Conservation (phyloP, 805 yeast species). For the Hanseniaspora clermontiae region DNA sequence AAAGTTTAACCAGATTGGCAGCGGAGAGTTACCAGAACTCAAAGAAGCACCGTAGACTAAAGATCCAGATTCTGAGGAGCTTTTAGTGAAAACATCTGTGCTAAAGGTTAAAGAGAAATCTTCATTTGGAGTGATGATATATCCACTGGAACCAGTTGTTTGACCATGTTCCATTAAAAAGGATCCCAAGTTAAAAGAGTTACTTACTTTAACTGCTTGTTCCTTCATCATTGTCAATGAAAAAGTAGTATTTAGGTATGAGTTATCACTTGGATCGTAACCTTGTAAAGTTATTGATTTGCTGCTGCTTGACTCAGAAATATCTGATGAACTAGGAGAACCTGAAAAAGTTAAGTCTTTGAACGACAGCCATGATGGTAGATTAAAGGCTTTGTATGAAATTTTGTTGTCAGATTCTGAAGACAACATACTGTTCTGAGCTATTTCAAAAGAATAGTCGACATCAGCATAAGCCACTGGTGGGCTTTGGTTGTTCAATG, state of each 20-base stretch:
- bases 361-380: constrained; percentile 73
- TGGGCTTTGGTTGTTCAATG: constrained; percentile 56
- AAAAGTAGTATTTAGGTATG: constrained; percentile 37
- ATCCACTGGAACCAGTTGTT: constrained; percentile 64
- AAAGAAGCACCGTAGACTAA: constrained; percentile 61
- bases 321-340: constrained; percentile 34
- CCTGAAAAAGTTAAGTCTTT: constrained; percentile 63
- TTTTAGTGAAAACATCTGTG: constrained; percentile 34
- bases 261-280: constrained; percentile 42
- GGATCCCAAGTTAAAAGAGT: constrained; percentile 31
- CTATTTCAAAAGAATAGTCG: constrained; percentile 50
- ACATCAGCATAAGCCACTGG: constrained; percentile 67
- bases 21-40: constrained; percentile 60
- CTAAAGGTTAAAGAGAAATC: constrained; percentile 55
- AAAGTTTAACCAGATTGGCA: constrained; percentile 82
- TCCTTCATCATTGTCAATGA: constrained; percentile 44
- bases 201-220: constrained; percentile 29
- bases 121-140: constrained; percentile 61
- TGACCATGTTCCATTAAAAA: constrained; percentile 54
- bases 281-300: constrained; percentile 53
- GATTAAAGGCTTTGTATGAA: constrained; percentile 40
- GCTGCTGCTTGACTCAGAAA: constrained; percentile 17
- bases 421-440: constrained; percentile 50
- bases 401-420: constrained; percentile 28
- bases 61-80: neutral